These are phyloP conservation scores for Solanum sejunctum DNA, from an alignment of 257 asterid species.

Conservation along the genomic window DNA sequence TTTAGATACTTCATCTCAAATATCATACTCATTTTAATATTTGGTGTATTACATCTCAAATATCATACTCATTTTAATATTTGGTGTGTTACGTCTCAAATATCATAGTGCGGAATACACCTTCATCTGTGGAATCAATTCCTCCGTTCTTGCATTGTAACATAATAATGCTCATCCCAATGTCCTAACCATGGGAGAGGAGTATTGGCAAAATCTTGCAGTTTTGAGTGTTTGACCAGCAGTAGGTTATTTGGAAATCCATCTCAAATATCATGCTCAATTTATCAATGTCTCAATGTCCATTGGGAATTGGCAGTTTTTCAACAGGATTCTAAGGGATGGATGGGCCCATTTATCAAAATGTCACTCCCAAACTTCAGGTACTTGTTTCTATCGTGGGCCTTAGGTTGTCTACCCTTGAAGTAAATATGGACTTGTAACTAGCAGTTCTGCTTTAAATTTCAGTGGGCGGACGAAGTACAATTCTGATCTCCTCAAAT, in stretches of 20 bases:
- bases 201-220: neutral
- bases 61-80: neutral
- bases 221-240: neutral
- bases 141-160: neutral
- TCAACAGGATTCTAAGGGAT: constrained; percentile 22
- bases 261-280: neutral
- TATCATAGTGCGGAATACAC: neutral
- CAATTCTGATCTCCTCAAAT: constrained; percentile 72
- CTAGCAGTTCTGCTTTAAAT: neutral
- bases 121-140: neutral
- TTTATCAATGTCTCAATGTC: neutral
- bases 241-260: neutral
- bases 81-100: neutral
- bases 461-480: constrained; percentile 85
- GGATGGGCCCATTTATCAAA: constrained; percentile 69
- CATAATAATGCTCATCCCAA: neutral
- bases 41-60: neutral
- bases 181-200: neutral
- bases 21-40: neutral
- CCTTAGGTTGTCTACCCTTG: neutral
- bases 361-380: constrained; percentile 95
- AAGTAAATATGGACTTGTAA: neutral
- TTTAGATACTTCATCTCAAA: neutral
- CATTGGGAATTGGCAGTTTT: constrained; percentile 24
- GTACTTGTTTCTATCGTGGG: constrained; percentile 11